Conservation (phyloP, 2,329 filamentous ascomycete genomes). For the Passalora sequoiae region DNA sequence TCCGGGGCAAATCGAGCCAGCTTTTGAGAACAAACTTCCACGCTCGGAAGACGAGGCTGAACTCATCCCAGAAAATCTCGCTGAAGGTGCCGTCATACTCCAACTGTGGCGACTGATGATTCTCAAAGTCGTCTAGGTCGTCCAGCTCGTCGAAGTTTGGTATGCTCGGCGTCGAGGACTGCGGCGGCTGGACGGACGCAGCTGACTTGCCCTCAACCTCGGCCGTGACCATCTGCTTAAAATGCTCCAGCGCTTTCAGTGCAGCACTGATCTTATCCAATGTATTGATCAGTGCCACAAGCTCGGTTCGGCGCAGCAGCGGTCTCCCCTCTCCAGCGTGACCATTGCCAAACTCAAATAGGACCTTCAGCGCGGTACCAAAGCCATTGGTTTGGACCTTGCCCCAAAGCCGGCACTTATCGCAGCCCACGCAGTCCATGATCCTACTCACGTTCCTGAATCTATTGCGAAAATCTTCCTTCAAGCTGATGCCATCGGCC, state of each 20-base stretch:
- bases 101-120: conserved; percentile 13
- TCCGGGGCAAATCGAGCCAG: conserved; percentile 54
- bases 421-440: conserved; percentile 98
- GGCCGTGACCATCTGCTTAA: conserved; percentile 51
- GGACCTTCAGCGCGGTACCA: conserved; percentile 86
- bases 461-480: conserved; percentile 94
- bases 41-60: conserved; percentile 57
- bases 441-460: conserved; percentile 94
- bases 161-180: conserved; percentile 10
- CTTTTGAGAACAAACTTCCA: conserved; percentile 61
- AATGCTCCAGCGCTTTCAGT: conserved; percentile 67
- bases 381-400: conserved; percentile 95
- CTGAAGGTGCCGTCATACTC: conserved; percentile 42
- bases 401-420: conserved; percentile 97
- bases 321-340: conserved; percentile 56
- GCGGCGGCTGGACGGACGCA: conserved; percentile 12
- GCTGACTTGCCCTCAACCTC: conserved; percentile 22
- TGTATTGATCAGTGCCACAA: conserved; percentile 93
- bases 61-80: conserved; percentile 61
- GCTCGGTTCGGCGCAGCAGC: conserved; percentile 75
- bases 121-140: conserved; percentile 26
- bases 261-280: conserved; percentile 81
- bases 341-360: conserved; percentile 83
- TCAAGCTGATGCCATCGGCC: conserved; percentile 60
- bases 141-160: conserved; percentile 25